Percentiles rank a stretch among this genome's conserved stretches.
Evolutionary conservation across 495 filamentous ascomycete genomes (phyloP).

Genomic region (Hypomontagnella submonticulosa): DNA sequence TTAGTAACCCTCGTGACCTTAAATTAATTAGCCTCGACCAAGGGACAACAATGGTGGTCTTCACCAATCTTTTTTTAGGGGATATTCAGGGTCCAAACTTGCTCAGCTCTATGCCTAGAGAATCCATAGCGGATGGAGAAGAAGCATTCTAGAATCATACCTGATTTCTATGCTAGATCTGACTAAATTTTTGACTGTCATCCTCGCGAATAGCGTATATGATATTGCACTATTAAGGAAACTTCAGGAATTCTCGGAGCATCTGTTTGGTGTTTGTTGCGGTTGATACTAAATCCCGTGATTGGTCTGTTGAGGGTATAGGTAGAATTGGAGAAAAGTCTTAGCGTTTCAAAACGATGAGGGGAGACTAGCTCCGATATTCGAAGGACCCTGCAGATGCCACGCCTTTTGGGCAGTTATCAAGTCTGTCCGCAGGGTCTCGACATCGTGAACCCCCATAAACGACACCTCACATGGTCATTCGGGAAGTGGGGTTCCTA

Average conservation of each 20-base stretch:
- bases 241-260: not conserved
- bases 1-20: constrained; percentile 27
- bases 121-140: constrained; percentile 10
- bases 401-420: constrained; percentile 12
- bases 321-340: constrained; percentile 7
- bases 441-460: constrained; percentile 12
- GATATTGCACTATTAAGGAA: not conserved
- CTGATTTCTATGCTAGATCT: constrained; percentile 2
- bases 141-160: constrained; percentile 15
- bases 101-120: constrained; percentile 26
- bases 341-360: not conserved
- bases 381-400: constrained; percentile 21
- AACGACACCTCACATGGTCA: constrained; percentile 22
- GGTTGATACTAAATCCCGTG: not conserved
- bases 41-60: not conserved
- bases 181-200: no score
- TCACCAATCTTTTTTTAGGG: constrained; percentile 13
- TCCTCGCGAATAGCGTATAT: no score
- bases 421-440: constrained; percentile 20
- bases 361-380: not conserved
- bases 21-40: constrained; percentile 1
- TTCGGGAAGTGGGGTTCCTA: constrained; percentile 17
- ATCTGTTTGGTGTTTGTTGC: constrained; percentile 8
- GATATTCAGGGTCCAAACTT: constrained; percentile 24
- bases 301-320: constrained; percentile 7